Conservation (phyloP, 1,139 yeast genomes). For the Blastobotrys ciferrii region DNA sequence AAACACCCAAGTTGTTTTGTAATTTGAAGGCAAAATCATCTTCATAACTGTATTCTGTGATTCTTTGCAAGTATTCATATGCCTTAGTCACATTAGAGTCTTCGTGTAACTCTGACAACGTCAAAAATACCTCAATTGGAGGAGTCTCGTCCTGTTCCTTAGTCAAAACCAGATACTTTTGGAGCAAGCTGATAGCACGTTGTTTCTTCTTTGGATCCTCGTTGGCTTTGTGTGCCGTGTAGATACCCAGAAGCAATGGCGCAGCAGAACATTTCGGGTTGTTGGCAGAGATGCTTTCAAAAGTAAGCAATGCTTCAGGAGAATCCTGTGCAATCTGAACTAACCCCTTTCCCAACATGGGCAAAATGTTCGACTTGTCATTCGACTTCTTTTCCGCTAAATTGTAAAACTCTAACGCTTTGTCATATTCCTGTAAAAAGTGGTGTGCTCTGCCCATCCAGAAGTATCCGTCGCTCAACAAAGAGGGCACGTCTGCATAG, state of each 20-base stretch:
- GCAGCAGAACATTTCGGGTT: conserved; percentile 75
- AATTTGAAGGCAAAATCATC: conserved; percentile 62
- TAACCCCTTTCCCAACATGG: conserved; percentile 84
- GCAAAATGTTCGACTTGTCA: conserved; percentile 46
- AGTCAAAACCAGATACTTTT: conserved; percentile 66
- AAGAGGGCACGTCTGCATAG: conserved; percentile 40
- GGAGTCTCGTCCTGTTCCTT: conserved; percentile 60
- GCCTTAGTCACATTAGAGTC: conserved; percentile 51
- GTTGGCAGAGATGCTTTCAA: conserved; percentile 68
- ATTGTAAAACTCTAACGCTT: conserved; percentile 70
- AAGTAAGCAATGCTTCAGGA: conserved; percentile 83
- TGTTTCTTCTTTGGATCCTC: conserved; percentile 21
- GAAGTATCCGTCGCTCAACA: conserved; percentile 74
- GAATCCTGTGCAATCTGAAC: conserved; percentile 70
- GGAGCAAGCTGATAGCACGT: conserved; percentile 61
- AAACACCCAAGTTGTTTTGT: conserved; percentile 82
- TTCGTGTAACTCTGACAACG: conserved; percentile 69
- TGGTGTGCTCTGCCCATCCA: conserved; percentile 85
- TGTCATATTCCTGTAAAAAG: conserved; percentile 54
- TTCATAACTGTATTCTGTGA: conserved; percentile 45
- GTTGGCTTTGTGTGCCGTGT: conserved; percentile 26
- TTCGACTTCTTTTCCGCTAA: conserved; percentile 40
- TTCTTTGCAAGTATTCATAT: conserved; percentile 55
- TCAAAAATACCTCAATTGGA: conserved; percentile 63
- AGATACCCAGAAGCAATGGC: conserved; percentile 25